These are phyloP conservation scores for Penicillium rolfsii DNA, from an alignment of 2,329 filamentous ascomycete species.

Conservation along the genomic window DNA sequence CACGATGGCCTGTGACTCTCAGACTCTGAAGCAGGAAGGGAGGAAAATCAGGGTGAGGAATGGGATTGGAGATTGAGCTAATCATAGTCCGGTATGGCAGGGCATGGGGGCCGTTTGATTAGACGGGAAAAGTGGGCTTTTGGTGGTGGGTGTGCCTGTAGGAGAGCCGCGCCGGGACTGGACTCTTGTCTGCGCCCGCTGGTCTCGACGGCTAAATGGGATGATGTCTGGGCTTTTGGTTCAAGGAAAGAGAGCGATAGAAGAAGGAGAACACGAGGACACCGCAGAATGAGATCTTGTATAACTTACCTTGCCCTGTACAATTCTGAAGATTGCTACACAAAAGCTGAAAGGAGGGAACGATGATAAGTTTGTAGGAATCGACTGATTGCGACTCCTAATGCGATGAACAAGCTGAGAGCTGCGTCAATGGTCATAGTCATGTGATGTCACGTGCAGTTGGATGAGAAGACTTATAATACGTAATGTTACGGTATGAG, in stretches of 20 bases:
- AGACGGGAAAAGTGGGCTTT: conserved; percentile 24
- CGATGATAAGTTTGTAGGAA: background rate
- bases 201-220: conserved; percentile 22
- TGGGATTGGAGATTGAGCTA: conserved; percentile 23
- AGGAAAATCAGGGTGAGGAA: conserved; percentile 23
- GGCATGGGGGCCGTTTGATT: conserved; percentile 25
- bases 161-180: conserved; percentile 23
- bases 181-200: conserved; percentile 13
- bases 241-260: background rate
- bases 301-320: conserved; percentile 10
- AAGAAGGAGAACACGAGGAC: background rate
- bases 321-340: too few relatives aligned
- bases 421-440: background rate
- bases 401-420: conserved; percentile 1
- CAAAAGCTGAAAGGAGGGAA: background rate
- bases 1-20: conserved; percentile 36
- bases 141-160: conserved; percentile 9
- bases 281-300: background rate
- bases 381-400: background rate
- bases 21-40: conserved; percentile 19
- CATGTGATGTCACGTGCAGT: background rate
- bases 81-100: conserved; percentile 20
- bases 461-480: background rate
- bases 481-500: conserved; percentile 5
- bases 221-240: background rate